A percentile compares a stretch with the other conserved stretches of the same genome.
Evolutionary conservation across 78 protist genomes (phyloP).

Genomic region (Parvularia atlantis): DNA sequence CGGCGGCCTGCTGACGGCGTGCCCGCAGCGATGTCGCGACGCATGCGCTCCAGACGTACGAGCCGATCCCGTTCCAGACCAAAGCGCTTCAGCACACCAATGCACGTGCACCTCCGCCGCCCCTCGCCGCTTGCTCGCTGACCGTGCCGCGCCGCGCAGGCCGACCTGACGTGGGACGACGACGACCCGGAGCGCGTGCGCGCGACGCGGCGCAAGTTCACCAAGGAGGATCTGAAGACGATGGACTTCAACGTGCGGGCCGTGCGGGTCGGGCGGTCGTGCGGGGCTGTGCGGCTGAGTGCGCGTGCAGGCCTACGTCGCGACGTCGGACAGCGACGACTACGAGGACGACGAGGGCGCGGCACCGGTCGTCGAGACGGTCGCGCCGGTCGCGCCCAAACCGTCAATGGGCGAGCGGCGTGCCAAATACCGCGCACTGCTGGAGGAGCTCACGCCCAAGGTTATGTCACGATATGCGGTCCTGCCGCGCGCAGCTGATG

Average conservation of each 20-base stretch:
- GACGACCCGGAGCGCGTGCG: background rate
- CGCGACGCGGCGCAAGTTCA: background rate
- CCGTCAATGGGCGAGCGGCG: background rate
- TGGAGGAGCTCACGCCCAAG: too few relatives aligned
- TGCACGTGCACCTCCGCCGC: conserved; percentile 1
- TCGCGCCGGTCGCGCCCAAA: background rate
- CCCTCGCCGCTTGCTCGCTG: background rate
- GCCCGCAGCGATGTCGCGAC: too few relatives aligned
- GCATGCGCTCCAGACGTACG: too few relatives aligned
- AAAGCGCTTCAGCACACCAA: conserved; percentile 14
- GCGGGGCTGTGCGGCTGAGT: too few relatives aligned
- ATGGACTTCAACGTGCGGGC: conserved; percentile 4
- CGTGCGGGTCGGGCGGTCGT: too few relatives aligned
- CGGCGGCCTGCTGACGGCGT: too few relatives aligned
- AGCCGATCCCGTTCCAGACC: background rate
- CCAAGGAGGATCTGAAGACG: background rate
- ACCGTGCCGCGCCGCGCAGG: too few relatives aligned
- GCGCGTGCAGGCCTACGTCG: too few relatives aligned
- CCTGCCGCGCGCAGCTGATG: too few relatives aligned
- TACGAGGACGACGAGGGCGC: background rate
- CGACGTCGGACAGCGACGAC: background rate
- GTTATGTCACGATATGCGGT: too few relatives aligned
- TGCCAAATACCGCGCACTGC: background rate
- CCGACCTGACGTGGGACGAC: conserved; percentile 19
- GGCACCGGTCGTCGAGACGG: background rate